Base-by-base conservation (phyloP, 306 rosid species). In the Datisca glomerata region DNA sequence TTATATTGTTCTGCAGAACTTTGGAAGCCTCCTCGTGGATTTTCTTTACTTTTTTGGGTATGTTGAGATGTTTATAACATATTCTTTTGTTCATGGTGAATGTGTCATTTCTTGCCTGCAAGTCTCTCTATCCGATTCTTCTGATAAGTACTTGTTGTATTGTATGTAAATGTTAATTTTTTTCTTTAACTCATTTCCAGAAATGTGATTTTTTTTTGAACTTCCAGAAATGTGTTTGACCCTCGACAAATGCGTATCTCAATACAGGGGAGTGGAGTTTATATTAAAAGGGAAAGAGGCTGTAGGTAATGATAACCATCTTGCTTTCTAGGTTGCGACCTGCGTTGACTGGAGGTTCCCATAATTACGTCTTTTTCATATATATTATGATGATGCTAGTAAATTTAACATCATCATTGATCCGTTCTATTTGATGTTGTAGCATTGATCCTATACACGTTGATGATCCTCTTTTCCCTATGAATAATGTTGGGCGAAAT, bases 381-480 rank as follows among this genome's bases (percentile, higher is more conserved):
- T 37, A 18, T 22, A 4, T 6, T 42, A 2, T 15, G 13, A 16
- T 37, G 34, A 11, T 24, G 17, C 40, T 27, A 8, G 4, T 7
- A 21, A 10, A 15, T 53, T 28, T 4, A 32, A 16, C 41, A 12
- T 53, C 18, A 41, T 7, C 18, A 43, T 25, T 41, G 24, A 53
- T 22, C 21, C 41, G 55, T 35, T 53, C 37, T 48, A 15, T 57
- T 49, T 70, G 14, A 49, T 51, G 32, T 58, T 59, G 74, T 62
- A 87, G 97, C 65, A 87, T 87, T 31, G 97, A 87, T 75, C 97
- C 97, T 44, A 71, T 87, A 54, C 97, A 87, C 61, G 71, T 87
- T 15, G 97, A 83, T 63, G 97, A 87, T 67, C 97, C 97, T 41
- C 89, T 87, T 59, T 87, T 59, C 23, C 89, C 93, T 39, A 71